Conservation (phyloP, 1,284 basidiomycete genomes). For the Trametes sp. region DNA sequence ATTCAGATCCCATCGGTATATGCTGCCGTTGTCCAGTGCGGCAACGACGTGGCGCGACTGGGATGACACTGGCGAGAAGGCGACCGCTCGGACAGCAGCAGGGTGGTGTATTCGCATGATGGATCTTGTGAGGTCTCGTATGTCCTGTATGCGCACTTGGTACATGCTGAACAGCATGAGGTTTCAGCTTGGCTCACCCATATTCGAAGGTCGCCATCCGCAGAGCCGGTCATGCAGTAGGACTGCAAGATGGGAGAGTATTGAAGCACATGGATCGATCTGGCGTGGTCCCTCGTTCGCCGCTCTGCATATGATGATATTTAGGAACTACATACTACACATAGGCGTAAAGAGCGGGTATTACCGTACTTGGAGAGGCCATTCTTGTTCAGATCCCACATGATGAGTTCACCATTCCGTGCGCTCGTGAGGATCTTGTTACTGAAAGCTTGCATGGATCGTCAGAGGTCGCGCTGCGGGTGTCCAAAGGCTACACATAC, state of each 20-base stretch:
- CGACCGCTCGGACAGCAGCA: slow-evolving; percentile 73
- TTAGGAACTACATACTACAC: background rate
- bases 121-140: slow-evolving; percentile 74
- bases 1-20: slow-evolving; percentile 77
- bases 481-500: slow-evolving; percentile 54
- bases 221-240: slow-evolving; percentile 83
- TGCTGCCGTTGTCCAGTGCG: slow-evolving; percentile 81
- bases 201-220: slow-evolving; percentile 82
- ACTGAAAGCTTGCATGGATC: slow-evolving; percentile 60
- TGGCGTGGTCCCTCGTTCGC: slow-evolving; percentile 75
- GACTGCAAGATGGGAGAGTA: slow-evolving; percentile 68
- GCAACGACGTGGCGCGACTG: slow-evolving; percentile 76
- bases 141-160: slow-evolving; percentile 59
- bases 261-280: slow-evolving; percentile 78
- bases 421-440: slow-evolving; percentile 87
- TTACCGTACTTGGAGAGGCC: slow-evolving; percentile 76
- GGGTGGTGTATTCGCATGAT: slow-evolving; percentile 80
- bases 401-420: slow-evolving; percentile 82
- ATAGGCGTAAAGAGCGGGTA: slow-evolving; percentile 19
- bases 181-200: too few species aligned
- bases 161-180: too few species aligned
- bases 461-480: background rate
- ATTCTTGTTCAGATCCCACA: slow-evolving; percentile 83
- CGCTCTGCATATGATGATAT: slow-evolving; percentile 57
- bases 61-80: slow-evolving; percentile 72